Conservation (phyloP, 805 yeast species). For the Candida odintsovae region DNA sequence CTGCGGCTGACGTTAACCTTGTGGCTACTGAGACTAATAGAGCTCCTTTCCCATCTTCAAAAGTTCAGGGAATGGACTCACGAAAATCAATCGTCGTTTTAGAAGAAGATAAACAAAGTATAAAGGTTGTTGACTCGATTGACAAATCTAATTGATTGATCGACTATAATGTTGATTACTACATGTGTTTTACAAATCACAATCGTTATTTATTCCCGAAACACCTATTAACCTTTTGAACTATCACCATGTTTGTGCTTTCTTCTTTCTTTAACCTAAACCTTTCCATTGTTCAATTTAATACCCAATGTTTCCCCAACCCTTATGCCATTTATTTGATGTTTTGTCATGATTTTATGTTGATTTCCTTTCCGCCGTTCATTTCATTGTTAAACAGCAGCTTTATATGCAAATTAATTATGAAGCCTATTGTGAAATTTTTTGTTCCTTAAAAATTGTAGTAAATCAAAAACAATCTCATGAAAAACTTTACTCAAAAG, state of each 20-base stretch:
- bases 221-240: background rate
- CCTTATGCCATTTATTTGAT: background rate
- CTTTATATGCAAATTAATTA: background rate
- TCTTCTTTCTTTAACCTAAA: background rate
- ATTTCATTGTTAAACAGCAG: background rate
- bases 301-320: background rate
- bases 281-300: background rate
- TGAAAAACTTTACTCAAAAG: no score
- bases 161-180: background rate
- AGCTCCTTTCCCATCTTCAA: background rate
- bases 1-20: background rate
- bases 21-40: background rate
- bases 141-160: conserved; percentile 7
- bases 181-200: background rate
- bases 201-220: background rate
- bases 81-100: conserved; percentile 9
- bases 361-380: background rate
- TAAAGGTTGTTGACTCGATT: conserved; percentile 14
- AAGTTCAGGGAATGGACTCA: background rate
- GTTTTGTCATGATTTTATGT: background rate
- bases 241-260: no score
- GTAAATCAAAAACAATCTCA: no score
- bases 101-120: conserved; percentile 5
- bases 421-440: background rate
- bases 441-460: no score